Evolutionary conservation across 345 rosid genomes (phyloP), one percentile per base, ranked within the genome.

Genomic region (Syzygium aromaticum): DNA sequence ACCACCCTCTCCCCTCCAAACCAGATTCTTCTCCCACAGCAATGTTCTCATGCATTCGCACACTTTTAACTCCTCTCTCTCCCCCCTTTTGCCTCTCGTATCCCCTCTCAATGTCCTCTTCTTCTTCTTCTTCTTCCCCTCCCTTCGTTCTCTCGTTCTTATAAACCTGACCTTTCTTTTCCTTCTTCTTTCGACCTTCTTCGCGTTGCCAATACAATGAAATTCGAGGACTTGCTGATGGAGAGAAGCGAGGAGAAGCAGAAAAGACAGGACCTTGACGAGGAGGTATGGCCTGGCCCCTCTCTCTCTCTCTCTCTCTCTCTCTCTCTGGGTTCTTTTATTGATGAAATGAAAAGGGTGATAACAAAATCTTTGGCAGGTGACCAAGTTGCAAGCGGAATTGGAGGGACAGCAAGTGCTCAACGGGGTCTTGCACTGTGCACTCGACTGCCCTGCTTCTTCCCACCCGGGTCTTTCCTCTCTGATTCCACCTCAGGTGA

Each of bases 151-250:
- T 52, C 27, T 86, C 54, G 67, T 85, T 84, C 30, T 67, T 77
- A 61, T 67, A 84, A 46, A 51, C 73, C 57, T 15, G 49, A 54
- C 22, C 59, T 40, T 54, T 77, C 8, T 30, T 52, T 64, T 30
- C 30, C 28, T 7, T 80, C 59, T 51, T 63, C 30, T 77, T 80
- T 77, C 12, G 10, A 82, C 51, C 73, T 51, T 43, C 51, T 38
- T 61, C 12, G 54, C 63, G 40, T 19, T 15, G 22, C 85, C 51
- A 87, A 92, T 51, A 43, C 46, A 51, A 96, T 94, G 98, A 96
- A 93, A 91, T 96, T 95, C 90, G 98, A 95, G 90, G 95, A 96
- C 89, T 89, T 93, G 77, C 92, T 94, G 85, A 93, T 90, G 97
- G 94, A 93, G 85, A 88, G 87, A 89, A 89, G 64, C 28, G 93